phyloP scores from a whole-genome alignment of 139 green algal genomes.

The Astrephomene gubernaculifera region DNA sequence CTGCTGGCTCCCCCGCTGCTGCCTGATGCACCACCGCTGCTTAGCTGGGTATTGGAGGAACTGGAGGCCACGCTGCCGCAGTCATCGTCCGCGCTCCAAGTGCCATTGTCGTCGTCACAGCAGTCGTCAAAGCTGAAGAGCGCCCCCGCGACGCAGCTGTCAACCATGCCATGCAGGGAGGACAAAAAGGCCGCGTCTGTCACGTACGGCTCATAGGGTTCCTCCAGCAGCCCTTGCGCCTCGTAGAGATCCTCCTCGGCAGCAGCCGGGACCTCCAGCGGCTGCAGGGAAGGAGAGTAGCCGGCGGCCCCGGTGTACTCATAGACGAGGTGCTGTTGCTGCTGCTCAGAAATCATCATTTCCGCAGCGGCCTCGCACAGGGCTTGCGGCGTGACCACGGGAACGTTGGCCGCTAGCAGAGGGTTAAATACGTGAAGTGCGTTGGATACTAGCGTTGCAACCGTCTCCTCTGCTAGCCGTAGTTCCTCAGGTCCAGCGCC shows the following conservation, averaged over 20 bases:
- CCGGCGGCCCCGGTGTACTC: not conserved
- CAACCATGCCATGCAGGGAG: not conserved
- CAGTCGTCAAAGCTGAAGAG: not conserved
- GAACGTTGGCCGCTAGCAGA: constrained; percentile 20
- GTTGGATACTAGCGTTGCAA: constrained; percentile 31
- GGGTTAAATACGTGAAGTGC: constrained; percentile 44
- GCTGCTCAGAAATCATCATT: constrained; percentile 24
- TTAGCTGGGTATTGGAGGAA: constrained; percentile 11
- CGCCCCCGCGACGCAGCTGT: not conserved
- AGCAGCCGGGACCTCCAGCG: too few relatives aligned
- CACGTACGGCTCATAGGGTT: constrained; percentile 26
- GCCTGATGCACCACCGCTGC: not conserved
- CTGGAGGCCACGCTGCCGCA: constrained; percentile 22
- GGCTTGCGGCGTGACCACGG: constrained; percentile 36
- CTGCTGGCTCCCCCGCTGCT: constrained; percentile 7
- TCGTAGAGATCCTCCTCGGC: too few relatives aligned
- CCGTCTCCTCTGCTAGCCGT: constrained; percentile 36
- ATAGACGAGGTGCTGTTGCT: not conserved
- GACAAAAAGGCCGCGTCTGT: not conserved
- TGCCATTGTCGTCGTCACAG: not conserved
- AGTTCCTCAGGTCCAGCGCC: constrained; percentile 28
- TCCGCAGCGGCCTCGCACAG: constrained; percentile 34
- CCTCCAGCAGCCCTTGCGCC: not conserved
- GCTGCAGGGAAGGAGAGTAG: too few relatives aligned
- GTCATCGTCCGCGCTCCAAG: not conserved